phyloP scores from a whole-genome alignment of 2,329 filamentous ascomycete species.

The Trichoderma sp. region DNA sequence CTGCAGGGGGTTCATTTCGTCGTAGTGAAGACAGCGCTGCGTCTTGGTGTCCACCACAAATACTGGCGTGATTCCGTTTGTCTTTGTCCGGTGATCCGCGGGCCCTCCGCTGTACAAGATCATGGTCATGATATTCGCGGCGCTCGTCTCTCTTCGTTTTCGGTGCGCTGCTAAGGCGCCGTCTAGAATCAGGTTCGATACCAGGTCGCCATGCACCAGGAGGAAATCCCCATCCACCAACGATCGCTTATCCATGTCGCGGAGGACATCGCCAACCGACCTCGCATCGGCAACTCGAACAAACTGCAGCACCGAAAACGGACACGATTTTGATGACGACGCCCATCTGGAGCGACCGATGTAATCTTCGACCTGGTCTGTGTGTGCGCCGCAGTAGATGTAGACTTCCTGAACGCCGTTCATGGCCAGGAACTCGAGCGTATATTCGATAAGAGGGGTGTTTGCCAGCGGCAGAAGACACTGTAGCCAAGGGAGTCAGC shows the following conservation, averaged over 20 bases:
- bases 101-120: conserved; percentile 75
- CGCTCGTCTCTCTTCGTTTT: conserved; percentile 74
- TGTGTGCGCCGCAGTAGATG: conserved; percentile 85
- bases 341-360: conserved; percentile 75
- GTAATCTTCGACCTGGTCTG: conserved; percentile 82
- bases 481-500: conserved; percentile 41
- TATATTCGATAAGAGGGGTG: conserved; percentile 94
- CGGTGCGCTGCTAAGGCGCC: conserved; percentile 73
- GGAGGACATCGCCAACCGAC: conserved; percentile 90
- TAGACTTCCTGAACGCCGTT: conserved; percentile 93
- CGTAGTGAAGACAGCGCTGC: conserved; percentile 85
- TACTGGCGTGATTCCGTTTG: conserved; percentile 69
- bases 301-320: conserved; percentile 79
- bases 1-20: conserved; percentile 75
- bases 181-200: conserved; percentile 86
- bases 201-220: conserved; percentile 85
- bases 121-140: conserved; percentile 98
- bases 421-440: conserved; percentile 91
- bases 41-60: conserved; percentile 82
- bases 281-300: conserved; percentile 79
- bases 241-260: conserved; percentile 83
- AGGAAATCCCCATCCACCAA: conserved; percentile 89
- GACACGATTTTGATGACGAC: conserved; percentile 49
- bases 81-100: conserved; percentile 69
- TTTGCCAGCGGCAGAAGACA: conserved; percentile 93